Evolutionary conservation across 2,329 filamentous ascomycete genomes (phyloP).

Genomic region (Pestalotiopsis sp.): DNA sequence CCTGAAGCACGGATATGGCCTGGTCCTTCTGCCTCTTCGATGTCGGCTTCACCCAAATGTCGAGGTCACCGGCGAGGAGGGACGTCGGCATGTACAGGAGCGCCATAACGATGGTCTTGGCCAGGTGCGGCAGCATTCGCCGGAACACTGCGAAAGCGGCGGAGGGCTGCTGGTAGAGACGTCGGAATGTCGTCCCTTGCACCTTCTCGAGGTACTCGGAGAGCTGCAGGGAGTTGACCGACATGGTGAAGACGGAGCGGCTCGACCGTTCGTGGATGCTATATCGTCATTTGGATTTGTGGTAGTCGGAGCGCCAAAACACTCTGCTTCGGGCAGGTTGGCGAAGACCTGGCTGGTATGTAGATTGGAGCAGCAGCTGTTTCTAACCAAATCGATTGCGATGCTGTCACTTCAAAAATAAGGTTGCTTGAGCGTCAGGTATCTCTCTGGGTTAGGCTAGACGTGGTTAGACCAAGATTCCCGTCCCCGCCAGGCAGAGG

Average conservation of each 20-base stretch:
- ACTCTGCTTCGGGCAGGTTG: not conserved
- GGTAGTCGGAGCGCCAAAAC: not conserved
- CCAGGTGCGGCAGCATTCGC: slow-evolving; percentile 92
- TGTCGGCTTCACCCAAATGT: slow-evolving; percentile 77
- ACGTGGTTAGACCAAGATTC: not conserved
- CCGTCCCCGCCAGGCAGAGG: not conserved
- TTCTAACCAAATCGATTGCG: not conserved
- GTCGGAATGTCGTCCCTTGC: slow-evolving; percentile 83
- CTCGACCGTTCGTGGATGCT: not conserved
- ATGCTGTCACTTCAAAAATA: not conserved
- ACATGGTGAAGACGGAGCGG: slow-evolving; percentile 22
- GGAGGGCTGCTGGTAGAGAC: slow-evolving; percentile 93
- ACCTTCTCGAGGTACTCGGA: slow-evolving; percentile 94
- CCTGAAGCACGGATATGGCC: slow-evolving; percentile 76
- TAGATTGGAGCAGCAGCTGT: not conserved
- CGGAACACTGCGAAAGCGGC: slow-evolving; percentile 94
- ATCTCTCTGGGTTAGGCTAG: not conserved
- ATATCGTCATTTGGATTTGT: not conserved
- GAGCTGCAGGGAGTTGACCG: slow-evolving; percentile 51
- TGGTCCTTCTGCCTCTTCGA: slow-evolving; percentile 73
- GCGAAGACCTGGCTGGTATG: not conserved
- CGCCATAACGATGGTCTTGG: slow-evolving; percentile 94
- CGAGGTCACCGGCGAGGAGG: slow-evolving; percentile 76
- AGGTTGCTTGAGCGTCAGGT: not conserved
- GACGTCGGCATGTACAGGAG: slow-evolving; percentile 88